These are phyloP conservation scores for Aspergillus sp. DNA, from an alignment of 2,329 filamentous ascomycete genomes.

Conservation along the genomic window DNA sequence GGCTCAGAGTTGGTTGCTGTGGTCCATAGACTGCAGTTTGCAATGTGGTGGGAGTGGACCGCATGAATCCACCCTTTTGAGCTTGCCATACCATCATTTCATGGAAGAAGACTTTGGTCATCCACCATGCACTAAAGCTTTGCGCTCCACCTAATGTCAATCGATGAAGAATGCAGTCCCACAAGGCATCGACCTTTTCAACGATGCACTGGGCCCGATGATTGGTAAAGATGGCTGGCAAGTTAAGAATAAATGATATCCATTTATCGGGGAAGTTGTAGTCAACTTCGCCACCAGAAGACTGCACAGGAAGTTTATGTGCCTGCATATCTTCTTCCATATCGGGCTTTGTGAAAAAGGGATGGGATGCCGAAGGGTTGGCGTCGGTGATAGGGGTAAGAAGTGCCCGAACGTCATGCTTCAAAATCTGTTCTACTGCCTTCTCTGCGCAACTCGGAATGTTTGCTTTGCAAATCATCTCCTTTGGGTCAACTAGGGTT, in stretches of 20 bases:
- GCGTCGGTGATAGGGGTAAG: slow-evolving; percentile 35
- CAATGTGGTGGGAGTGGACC: slow-evolving; percentile 38
- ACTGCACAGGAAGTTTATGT: slow-evolving; percentile 32
- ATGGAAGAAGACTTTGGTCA: slow-evolving; percentile 91
- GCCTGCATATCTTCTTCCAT: slow-evolving; percentile 24
- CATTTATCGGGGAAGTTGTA: slow-evolving; percentile 47
- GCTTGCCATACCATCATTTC: slow-evolving; percentile 90
- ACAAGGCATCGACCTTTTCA: slow-evolving; percentile 39
- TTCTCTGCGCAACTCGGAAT: slow-evolving; percentile 34
- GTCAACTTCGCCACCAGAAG: slow-evolving; percentile 28
- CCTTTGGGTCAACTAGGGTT: slow-evolving; percentile 34
- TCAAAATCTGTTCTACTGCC: slow-evolving; percentile 35
- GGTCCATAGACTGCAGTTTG: slow-evolving; percentile 20
- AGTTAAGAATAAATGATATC: slow-evolving; percentile 40
- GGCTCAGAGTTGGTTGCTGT: slow-evolving; percentile 16
- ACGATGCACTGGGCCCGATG: slow-evolving; percentile 42
- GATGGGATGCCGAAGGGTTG: slow-evolving; percentile 22
- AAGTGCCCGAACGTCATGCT: slow-evolving; percentile 40
- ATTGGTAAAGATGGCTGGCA: slow-evolving; percentile 34
- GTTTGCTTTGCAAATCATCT: slow-evolving; percentile 37
- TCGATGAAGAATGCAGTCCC: slow-evolving; percentile 40
- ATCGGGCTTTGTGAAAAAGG: slow-evolving; percentile 32
- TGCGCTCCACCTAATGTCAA: slow-evolving; percentile 41
- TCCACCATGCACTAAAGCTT: slow-evolving; percentile 50
- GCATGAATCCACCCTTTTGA: slow-evolving; percentile 84